phyloP scores from a whole-genome alignment of 2,329 filamentous ascomycete species.

The Lasiodiplodia sp. region DNA sequence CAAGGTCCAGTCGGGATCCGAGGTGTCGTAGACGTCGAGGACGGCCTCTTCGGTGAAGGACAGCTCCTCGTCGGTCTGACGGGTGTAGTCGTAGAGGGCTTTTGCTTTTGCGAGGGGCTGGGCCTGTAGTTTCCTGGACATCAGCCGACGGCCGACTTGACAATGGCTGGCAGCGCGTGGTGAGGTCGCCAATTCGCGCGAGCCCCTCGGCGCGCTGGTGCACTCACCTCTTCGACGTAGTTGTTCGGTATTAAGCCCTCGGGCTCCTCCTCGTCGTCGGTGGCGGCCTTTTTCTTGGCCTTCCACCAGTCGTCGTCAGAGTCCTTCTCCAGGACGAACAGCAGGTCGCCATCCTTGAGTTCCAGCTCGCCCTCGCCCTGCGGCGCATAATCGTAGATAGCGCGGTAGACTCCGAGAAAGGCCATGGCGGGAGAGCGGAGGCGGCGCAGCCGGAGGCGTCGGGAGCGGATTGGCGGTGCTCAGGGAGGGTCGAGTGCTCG shows the following conservation, averaged over 20 bases:
- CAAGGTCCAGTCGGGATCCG: conserved; percentile 96
- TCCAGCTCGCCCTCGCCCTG: conserved; percentile 86
- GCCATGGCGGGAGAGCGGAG: conserved; percentile 66
- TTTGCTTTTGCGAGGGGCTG: conserved; percentile 74
- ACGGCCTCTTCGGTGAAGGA: conserved; percentile 90
- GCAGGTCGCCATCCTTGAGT: conserved; percentile 83
- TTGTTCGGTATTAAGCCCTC: conserved; percentile 91
- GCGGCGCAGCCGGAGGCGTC: neutral
- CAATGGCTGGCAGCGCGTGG: conserved; percentile 16
- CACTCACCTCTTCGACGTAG: conserved; percentile 87
- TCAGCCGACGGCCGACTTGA: conserved; percentile 8
- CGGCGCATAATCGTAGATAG: conserved; percentile 90
- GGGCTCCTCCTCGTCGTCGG: conserved; percentile 90
- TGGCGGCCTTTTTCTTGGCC: conserved; percentile 81
- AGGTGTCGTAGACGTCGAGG: conserved; percentile 85
- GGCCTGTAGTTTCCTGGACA: conserved; percentile 58
- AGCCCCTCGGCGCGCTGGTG: conserved; percentile 3
- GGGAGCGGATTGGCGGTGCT: neutral
- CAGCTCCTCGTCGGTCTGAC: conserved; percentile 96
- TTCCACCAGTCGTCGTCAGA: conserved; percentile 87
- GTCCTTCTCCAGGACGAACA: conserved; percentile 88
- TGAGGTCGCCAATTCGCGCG: conserved; percentile 5
- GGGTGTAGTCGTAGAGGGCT: conserved; percentile 96
- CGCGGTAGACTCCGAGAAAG: conserved; percentile 89
- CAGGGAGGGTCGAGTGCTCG: neutral